Evolutionary conservation across 768 basidiomycete species (phyloP), one percentile per base, ranked within the genome.

Genomic region (Suillus subalutaceus): DNA sequence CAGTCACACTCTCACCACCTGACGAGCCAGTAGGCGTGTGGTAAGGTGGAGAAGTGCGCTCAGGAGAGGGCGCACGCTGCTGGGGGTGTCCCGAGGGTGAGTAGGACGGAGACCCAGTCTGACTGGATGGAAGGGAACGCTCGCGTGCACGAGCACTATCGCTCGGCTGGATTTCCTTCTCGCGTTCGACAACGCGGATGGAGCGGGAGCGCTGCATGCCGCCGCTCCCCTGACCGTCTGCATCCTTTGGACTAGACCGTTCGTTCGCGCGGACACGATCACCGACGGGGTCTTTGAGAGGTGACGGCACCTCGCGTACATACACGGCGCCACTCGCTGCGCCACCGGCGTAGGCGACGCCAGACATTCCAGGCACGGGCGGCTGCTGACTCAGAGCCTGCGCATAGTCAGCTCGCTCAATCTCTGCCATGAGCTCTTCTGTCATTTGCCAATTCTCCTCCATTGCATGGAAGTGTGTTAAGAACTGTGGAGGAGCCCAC

Each of bases 361-460:
- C 79, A 63, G 80, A 76, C 63, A 78, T 78, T 68, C 77, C 69
- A 72, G 74, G 71, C 71, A 77, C 71, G 56, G 79, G 70, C 62
- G 78, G 72, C n/a, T 77, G 78, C 68, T 84, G 82, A 46, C 79
- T 80, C 72, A 86, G 84, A 12, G 83, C 75, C 72, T 88, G 88
- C 64, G 88, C 86, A 67, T 85, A 77, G 75, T 90, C 88, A n/a
- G 87, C 88, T 52, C 86, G 84, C 72, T 92, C 90, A 67, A 91
- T 89, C 68, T 91, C 88, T 40, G 86, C 87, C 76, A 91, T 79
- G 37, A 91, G 81, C 68, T 91, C 88, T 43, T 86, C 85, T 0
- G 90, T 90, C 82, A 91, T 85, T 60, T 89, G 84, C 83, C 86
- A 90, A 48, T 82, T 82, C 50, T 86, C 87, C 44, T 87, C 86